A percentile compares a stretch with the other conserved stretches of the same genome.
Conservation (phyloP, 108 stramenopile genomes). For the Skeletonema tropicum region DNA sequence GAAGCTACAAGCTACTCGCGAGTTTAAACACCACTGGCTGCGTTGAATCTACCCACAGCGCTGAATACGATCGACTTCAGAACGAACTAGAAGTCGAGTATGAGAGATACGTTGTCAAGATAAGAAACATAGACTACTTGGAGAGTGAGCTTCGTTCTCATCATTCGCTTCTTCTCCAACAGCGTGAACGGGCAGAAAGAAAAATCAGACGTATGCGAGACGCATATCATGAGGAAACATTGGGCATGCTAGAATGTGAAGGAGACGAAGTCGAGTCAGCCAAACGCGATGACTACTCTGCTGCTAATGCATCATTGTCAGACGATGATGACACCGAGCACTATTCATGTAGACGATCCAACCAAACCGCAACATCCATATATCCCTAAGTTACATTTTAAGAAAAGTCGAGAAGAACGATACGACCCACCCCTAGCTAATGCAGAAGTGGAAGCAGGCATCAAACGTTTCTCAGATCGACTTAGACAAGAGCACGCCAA, state of each 20-base stretch:
- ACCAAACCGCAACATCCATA: too few species aligned
- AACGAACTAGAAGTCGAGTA: slow-evolving; percentile 81
- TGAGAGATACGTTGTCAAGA: slow-evolving; percentile 63
- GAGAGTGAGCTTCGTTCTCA: slow-evolving; percentile 68
- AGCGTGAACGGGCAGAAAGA: slow-evolving; percentile 60
- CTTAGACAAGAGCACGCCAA: too few species aligned
- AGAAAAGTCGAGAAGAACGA: too few species aligned
- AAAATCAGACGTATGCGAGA: slow-evolving; percentile 63
- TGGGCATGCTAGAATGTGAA: background rate
- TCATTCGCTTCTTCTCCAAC: slow-evolving; percentile 45
- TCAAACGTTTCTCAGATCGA: too few species aligned
- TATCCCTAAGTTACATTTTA: too few species aligned
- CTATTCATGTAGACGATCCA: too few species aligned
- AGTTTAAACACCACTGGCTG: slow-evolving; percentile 45
- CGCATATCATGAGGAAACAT: slow-evolving; percentile 48
- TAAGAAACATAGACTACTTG: slow-evolving; percentile 81
- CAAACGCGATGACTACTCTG: background rate
- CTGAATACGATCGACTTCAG: slow-evolving; percentile 89
- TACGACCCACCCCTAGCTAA: too few species aligned
- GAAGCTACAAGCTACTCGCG: slow-evolving; percentile 35
- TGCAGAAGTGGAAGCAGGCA: too few species aligned
- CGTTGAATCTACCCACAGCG: slow-evolving; percentile 80
- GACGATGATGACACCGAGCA: too few species aligned
- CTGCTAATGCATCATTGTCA: slow-evolving; percentile 9
- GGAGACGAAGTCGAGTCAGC: background rate